Evolutionary conservation across 1,284 basidiomycete species (phyloP), one percentile per base, ranked within the genome.

Genomic region (Mixia osmundae): DNA sequence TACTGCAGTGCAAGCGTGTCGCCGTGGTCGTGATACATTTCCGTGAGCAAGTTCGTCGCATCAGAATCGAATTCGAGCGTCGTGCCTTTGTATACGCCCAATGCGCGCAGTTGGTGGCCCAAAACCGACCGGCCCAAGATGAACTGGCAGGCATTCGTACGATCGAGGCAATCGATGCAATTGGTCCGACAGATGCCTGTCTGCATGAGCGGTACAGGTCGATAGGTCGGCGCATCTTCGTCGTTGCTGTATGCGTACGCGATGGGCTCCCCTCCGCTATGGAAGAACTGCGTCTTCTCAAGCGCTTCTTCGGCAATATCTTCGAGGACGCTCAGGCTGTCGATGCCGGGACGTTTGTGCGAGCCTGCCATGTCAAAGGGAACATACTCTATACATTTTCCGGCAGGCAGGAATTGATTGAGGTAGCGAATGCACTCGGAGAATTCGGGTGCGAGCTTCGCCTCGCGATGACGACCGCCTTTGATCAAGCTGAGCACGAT

Each of bases 401-500:
- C 73, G 5, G 65, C 61, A 0, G 89, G 85, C 12, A 99, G 56
- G 57, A 94, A 95, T 52, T 97, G 91, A 48, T 95, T 95, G 24
- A 99, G 65, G 51, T 95, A 97, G 38, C 68, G 57, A 16, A 94
- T 72, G 53, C 91, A 99, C 52, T 87, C 72, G 0, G 75, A 76
- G 53, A 91, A 97, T 50, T 94, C 83, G 7, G 75, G 70, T 15
- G 89, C 59, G 7, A 99, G 62, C 53, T 94, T 95, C n/a, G 74
- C 77, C 56, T 99, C 91, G 36, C 91, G 67, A 2, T 85, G 80
- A 22, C 63, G 71, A 36, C 71, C 62, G 40, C 70, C 68, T 61
- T 94, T 94, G 61, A 99, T 89, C 5, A 97, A 65, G 53, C 97
- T 99, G n/a, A 97, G 66, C 31, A 94, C 77, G 46, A 78, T 80